Conservation (phyloP, 2,329 filamentous ascomycete species). For the Trichoderma cornu-damae region DNA sequence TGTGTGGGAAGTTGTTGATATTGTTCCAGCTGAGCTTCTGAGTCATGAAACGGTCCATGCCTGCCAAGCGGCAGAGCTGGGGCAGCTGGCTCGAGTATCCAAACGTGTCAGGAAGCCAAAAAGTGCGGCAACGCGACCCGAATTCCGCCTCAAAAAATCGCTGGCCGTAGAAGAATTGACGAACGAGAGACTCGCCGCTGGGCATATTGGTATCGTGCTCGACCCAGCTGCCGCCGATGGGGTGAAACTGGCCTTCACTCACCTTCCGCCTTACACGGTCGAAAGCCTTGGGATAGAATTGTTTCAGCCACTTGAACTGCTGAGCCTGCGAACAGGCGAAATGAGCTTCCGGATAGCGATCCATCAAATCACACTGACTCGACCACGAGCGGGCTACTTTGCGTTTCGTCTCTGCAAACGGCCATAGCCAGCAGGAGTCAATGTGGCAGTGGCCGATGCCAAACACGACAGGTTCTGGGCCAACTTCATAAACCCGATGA, state of each 20-base stretch:
- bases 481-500: slow-evolving; percentile 73
- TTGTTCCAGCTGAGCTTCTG: slow-evolving; percentile 99
- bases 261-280: slow-evolving; percentile 89
- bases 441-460: slow-evolving; percentile 97
- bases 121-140: slow-evolving; percentile 80
- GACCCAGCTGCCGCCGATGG: slow-evolving; percentile 96
- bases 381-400: slow-evolving; percentile 96
- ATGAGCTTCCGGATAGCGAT: slow-evolving; percentile 86
- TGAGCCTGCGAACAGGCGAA: slow-evolving; percentile 94
- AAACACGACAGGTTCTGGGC: slow-evolving; percentile 70
- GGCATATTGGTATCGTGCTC: slow-evolving; percentile 98
- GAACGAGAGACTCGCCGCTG: slow-evolving; percentile 85
- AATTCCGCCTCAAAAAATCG: slow-evolving; percentile 92
- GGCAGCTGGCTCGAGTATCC: slow-evolving; percentile 94
- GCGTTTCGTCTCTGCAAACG: slow-evolving; percentile 94
- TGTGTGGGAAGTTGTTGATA: slow-evolving; percentile 98
- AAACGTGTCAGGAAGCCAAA: slow-evolving; percentile 98
- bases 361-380: slow-evolving; percentile 92
- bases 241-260: slow-evolving; percentile 84
- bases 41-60: slow-evolving; percentile 94
- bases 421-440: slow-evolving; percentile 98
- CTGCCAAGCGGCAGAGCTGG: slow-evolving; percentile 87
- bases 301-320: slow-evolving; percentile 96
- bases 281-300: slow-evolving; percentile 81
- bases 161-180: slow-evolving; percentile 94